Percentiles rank a stretch among this genome's conserved stretches.
phyloP scores from a whole-genome alignment of 140 eudicot genomes.

The Cichorium intybus region DNA sequence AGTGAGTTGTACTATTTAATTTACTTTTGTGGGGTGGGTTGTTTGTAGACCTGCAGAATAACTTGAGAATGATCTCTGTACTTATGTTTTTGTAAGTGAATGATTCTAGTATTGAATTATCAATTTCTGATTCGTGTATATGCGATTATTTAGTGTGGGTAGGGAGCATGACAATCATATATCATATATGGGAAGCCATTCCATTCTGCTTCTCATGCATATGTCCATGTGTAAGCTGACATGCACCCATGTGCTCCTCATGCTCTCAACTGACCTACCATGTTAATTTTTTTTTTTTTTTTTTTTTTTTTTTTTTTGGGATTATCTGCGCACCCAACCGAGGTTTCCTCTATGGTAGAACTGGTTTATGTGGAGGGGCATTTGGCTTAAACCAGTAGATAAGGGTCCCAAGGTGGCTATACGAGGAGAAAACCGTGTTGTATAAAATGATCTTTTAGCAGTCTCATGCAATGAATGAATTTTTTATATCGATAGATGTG shows the following conservation, averaged over 20 bases:
- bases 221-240: slow-evolving; percentile 39
- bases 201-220: slow-evolving; percentile 11
- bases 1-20: slow-evolving; percentile 30
- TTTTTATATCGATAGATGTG: neutral
- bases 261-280: slow-evolving; percentile 30
- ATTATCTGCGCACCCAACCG: slow-evolving; percentile 8
- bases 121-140: no score
- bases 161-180: neutral
- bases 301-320: slow-evolving; percentile 5
- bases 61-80: slow-evolving; percentile 16
- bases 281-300: slow-evolving; percentile 18
- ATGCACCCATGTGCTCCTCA: slow-evolving; percentile 33
- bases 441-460: slow-evolving; percentile 10
- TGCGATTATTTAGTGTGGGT: neutral
- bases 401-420: no score
- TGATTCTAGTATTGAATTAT: slow-evolving; percentile 5
- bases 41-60: slow-evolving; percentile 26
- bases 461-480: neutral
- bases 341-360: no score
- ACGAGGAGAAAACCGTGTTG: no score
- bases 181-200: slow-evolving; percentile 5
- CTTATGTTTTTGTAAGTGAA: slow-evolving; percentile 1
- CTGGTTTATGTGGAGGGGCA: no score
- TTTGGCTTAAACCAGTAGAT: no score
- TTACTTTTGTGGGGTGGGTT: slow-evolving; percentile 17